Conservation (phyloP, 1,284 basidiomycete genomes). For the Phaffia rhodozyma region DNA sequence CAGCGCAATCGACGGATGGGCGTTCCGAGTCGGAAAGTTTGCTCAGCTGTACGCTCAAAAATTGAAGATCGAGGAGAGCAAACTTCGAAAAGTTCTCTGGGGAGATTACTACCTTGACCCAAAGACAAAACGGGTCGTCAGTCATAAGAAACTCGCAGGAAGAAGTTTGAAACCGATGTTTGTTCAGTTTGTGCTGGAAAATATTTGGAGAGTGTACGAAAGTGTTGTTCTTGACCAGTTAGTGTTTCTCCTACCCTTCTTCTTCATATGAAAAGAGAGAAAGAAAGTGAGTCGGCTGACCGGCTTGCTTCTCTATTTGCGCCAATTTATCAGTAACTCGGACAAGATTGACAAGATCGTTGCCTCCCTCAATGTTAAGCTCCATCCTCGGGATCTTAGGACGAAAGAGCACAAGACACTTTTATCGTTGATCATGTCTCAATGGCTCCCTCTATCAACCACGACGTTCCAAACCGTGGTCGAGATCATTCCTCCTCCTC, state of each 20-base stretch:
- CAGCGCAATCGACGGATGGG: constrained; percentile 95
- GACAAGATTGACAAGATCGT: constrained; percentile 88
- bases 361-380: constrained; percentile 64
- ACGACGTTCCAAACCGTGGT: constrained; percentile 86
- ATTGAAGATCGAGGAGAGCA: constrained; percentile 79
- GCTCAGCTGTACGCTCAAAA: constrained; percentile 85
- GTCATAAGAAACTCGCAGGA: constrained; percentile 72
- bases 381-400: constrained; percentile 78
- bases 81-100: constrained; percentile 82
- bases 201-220: constrained; percentile 94
- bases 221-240: constrained; percentile 32
- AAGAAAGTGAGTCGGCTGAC: constrained; percentile 3
- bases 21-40: constrained; percentile 88
- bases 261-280: not conserved
- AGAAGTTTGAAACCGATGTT: constrained; percentile 89
- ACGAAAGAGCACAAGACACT: constrained; percentile 80
- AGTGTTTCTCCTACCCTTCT: not conserved
- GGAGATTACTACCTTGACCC: constrained; percentile 96
- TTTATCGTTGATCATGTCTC: constrained; percentile 75
- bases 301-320: constrained; percentile 9
- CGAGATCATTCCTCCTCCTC: constrained; percentile 80
- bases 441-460: constrained; percentile 92
- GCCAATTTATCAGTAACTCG: constrained; percentile 49
- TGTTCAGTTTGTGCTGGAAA: constrained; percentile 94
- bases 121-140: constrained; percentile 87